Percentiles rank a stretch among this genome's conserved stretches.
Evolutionary conservation across 257 asterid genomes (phyloP).

Genomic region (Primulina eburnea): DNA sequence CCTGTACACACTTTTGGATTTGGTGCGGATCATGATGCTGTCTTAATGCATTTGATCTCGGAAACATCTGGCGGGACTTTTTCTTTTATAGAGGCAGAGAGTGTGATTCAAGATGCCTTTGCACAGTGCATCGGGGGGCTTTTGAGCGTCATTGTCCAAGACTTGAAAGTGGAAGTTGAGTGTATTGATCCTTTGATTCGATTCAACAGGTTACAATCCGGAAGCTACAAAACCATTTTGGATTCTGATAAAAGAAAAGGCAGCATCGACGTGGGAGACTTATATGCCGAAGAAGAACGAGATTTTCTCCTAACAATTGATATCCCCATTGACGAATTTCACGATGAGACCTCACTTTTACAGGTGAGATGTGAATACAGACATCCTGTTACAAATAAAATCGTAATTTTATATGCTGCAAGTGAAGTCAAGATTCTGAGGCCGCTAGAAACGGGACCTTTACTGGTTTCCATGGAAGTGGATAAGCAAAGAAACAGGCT

Average conservation of each 20-base stretch:
- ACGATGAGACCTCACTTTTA: slow-evolving; percentile 50
- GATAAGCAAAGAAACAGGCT: slow-evolving; percentile 75
- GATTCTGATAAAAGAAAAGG: slow-evolving; percentile 45
- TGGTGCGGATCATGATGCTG: slow-evolving; percentile 87
- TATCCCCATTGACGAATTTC: slow-evolving; percentile 46
- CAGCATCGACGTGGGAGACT: slow-evolving; percentile 64
- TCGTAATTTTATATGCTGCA: slow-evolving; percentile 33
- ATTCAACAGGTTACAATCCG: slow-evolving; percentile 60
- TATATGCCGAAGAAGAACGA: slow-evolving; percentile 90
- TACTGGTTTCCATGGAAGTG: slow-evolving; percentile 65
- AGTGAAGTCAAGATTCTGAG: slow-evolving; percentile 49
- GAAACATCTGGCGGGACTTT: slow-evolving; percentile 92
- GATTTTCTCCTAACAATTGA: slow-evolving; percentile 63
- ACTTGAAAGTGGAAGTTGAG: slow-evolving; percentile 54
- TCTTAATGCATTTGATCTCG: slow-evolving; percentile 69
- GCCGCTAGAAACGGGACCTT: slow-evolving; percentile 35
- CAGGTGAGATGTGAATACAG: slow-evolving; percentile 56
- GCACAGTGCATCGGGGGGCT: slow-evolving; percentile 98
- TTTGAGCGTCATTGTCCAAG: slow-evolving; percentile 79
- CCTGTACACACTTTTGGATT: slow-evolving; percentile 92
- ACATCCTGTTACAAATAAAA: slow-evolving; percentile 45
- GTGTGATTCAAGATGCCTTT: slow-evolving; percentile 88
- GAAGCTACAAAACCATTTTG: slow-evolving; percentile 58
- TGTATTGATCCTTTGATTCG: slow-evolving; percentile 49
- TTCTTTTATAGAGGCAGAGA: slow-evolving; percentile 83